Percentiles rank a stretch among this genome's conserved stretches.
These are phyloP conservation scores for Pluteus cervinus DNA, from an alignment of 768 basidiomycete species.

Conservation along the genomic window DNA sequence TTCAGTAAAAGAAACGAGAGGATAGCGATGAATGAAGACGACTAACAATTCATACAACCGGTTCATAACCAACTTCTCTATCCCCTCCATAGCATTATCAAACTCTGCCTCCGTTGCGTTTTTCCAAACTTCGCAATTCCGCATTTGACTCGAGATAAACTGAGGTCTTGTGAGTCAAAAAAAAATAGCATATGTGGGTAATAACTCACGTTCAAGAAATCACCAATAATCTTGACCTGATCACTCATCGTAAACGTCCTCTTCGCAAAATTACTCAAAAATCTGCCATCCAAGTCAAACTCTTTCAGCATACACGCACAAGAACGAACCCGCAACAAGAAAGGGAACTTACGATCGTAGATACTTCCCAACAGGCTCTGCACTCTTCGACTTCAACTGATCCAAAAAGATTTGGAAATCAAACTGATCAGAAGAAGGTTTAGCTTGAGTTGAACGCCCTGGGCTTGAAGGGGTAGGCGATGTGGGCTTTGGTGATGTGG, in stretches of 20 bases:
- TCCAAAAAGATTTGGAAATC: conserved; percentile 95
- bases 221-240: conserved; percentile 92
- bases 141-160: conserved; percentile 92
- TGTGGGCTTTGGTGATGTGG: no score
- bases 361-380: conserved; percentile 93
- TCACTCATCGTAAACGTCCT: conserved; percentile 88
- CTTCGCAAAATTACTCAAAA: conserved; percentile 90
- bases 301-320: conserved; percentile 1
- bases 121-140: conserved; percentile 77
- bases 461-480: no score
- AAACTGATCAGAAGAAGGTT: conserved; percentile 50
- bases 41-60: conserved; percentile 90
- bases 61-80: conserved; percentile 99
- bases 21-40: background rate
- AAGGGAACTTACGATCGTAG: conserved; percentile 74
- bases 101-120: conserved; percentile 77
- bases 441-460: no score
- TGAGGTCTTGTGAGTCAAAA: no score
- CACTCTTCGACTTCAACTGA: conserved; percentile 83
- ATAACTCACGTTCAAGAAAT: conserved; percentile 73
- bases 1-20: background rate
- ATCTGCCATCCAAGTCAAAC: conserved; percentile 41
- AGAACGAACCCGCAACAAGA: background rate
- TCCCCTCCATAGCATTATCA: conserved; percentile 95
- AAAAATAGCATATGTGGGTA: conserved; percentile 7